Evolutionary conservation across 2,329 filamentous ascomycete genomes (phyloP).

Genomic region (Colletotrichum tabaci): DNA sequence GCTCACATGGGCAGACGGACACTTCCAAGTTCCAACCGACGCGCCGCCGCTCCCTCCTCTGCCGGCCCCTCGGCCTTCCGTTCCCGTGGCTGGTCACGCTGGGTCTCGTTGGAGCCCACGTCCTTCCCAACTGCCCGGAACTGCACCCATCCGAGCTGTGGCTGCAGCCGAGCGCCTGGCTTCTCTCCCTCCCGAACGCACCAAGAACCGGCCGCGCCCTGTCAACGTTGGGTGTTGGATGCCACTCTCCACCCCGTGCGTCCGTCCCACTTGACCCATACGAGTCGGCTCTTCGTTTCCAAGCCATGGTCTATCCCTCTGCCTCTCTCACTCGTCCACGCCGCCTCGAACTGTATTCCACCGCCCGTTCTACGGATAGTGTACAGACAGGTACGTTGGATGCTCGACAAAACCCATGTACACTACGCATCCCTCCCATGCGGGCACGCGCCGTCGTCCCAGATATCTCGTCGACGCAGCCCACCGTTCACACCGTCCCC

Average conservation of each 20-base stretch:
- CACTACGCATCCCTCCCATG: slow-evolving; percentile 30
- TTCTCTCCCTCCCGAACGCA: slow-evolving; percentile 36
- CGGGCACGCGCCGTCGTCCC: slow-evolving; percentile 33
- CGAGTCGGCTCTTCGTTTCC: slow-evolving; percentile 34
- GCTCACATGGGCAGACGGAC: not conserved
- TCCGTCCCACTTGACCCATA: slow-evolving; percentile 6
- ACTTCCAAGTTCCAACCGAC: slow-evolving; percentile 3
- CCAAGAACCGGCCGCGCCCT: slow-evolving; percentile 19
- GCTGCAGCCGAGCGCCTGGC: slow-evolving; percentile 42
- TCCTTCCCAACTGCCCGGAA: slow-evolving; percentile 41
- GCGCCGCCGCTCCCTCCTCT: slow-evolving; percentile 18
- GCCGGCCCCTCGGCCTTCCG: slow-evolving; percentile 37
- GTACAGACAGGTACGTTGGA: not conserved
- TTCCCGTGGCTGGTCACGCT: slow-evolving; percentile 40
- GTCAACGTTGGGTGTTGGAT: slow-evolving; percentile 5
- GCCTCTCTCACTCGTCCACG: not conserved
- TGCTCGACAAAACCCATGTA: slow-evolving; percentile 27
- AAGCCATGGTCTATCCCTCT: slow-evolving; percentile 32
- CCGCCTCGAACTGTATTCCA: slow-evolving; percentile 15
- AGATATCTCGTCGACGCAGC: not conserved
- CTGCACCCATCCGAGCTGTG: slow-evolving; percentile 41
- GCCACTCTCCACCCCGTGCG: slow-evolving; percentile 25
- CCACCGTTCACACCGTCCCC: slow-evolving; percentile 6
- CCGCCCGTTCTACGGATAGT: not conserved
- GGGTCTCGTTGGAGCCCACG: not conserved